Evolutionary conservation across 257 asterid genomes (phyloP).

Genomic region (Cordia subcordata): DNA sequence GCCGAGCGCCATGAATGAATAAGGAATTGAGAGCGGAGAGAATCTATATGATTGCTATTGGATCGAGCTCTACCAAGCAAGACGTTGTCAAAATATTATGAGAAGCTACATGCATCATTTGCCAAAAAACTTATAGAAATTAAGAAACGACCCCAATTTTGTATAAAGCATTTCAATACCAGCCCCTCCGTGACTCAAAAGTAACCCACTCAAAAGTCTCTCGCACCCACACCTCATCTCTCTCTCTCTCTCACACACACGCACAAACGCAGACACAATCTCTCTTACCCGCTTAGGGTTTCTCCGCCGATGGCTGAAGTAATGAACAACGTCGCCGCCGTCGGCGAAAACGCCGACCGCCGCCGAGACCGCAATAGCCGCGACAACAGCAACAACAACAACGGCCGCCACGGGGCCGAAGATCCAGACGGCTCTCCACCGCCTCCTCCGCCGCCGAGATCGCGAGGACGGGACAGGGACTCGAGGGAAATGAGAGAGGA

Average conservation of each 20-base stretch:
- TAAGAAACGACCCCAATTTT: no score
- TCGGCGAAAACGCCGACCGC: conserved; percentile 8
- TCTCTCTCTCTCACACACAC: not conserved
- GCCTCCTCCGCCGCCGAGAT: conserved; percentile 56
- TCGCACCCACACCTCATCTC: not conserved
- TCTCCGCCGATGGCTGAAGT: conserved; percentile 20
- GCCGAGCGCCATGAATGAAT: no score
- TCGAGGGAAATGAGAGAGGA: conserved; percentile 77
- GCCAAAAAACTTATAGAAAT: no score
- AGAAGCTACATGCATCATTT: no score
- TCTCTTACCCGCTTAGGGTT: not conserved
- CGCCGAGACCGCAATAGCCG: conserved; percentile 1
- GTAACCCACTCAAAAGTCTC: not conserved
- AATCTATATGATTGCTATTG: no score
- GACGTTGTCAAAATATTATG: no score
- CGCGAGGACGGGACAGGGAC: conserved; percentile 66
- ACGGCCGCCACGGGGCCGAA: conserved; percentile 16
- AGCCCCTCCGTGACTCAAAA: no score
- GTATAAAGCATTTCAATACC: no score
- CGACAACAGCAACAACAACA: conserved; percentile 2
- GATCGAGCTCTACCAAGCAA: no score
- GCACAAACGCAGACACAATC: not conserved
- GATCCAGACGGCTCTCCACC: conserved; percentile 52
- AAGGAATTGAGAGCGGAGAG: no score
- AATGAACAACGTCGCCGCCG: conserved; percentile 9